Conservation (phyloP, 2,329 filamentous ascomycete genomes). For the Ophiobolus disseminans region DNA sequence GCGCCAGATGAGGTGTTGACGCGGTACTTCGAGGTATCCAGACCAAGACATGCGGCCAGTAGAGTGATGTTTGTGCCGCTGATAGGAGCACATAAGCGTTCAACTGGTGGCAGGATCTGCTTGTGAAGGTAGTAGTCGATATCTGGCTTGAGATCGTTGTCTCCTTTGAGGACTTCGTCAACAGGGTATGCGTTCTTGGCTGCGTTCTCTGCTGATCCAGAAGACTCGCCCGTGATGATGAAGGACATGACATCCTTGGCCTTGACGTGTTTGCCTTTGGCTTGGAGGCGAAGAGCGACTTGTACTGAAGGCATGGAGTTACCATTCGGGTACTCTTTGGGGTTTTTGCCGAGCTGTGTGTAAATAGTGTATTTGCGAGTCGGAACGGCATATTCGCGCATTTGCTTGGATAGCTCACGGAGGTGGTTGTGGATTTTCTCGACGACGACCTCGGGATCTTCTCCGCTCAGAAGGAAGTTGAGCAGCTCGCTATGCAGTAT, state of each 20-base stretch:
- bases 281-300: conserved; percentile 86
- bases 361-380: conserved; percentile 94
- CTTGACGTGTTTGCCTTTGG: conserved; percentile 84
- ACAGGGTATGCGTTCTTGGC: conserved; percentile 90
- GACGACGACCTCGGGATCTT: conserved; percentile 87
- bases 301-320: conserved; percentile 97
- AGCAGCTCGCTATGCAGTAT: conserved; percentile 69
- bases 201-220: conserved; percentile 70
- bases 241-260: conserved; percentile 97
- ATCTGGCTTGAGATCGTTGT: conserved; percentile 79
- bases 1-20: conserved; percentile 67
- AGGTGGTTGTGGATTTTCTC: conserved; percentile 93
- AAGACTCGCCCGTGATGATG: conserved; percentile 77
- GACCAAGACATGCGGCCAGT: conserved; percentile 89
- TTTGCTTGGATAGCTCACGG: conserved; percentile 80
- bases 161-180: conserved; percentile 81
- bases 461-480: conserved; percentile 93
- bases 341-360: conserved; percentile 94
- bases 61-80: conserved; percentile 88
- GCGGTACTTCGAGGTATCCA: conserved; percentile 88
- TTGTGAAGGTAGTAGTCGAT: conserved; percentile 99
- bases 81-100: conserved; percentile 96
- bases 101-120: conserved; percentile 96
- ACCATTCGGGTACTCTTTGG: conserved; percentile 91
- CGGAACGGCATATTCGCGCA: conserved; percentile 80